A percentile compares a stretch with the other conserved stretches of the same genome.
Conservation (phyloP, 495 filamentous ascomycete species). For the Immersiella caudata region DNA sequence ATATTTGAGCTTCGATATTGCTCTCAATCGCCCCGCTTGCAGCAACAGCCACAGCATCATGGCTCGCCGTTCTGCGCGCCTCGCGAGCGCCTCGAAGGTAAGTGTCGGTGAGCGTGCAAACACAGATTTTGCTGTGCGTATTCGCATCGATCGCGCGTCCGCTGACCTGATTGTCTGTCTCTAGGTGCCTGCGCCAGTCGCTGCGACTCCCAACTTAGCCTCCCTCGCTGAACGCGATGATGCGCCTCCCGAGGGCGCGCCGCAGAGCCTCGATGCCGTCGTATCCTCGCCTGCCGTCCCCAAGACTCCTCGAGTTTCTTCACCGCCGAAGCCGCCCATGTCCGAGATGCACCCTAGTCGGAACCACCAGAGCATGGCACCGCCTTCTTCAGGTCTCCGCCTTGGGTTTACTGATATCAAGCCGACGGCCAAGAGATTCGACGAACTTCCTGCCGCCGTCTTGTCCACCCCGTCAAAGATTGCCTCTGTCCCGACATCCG, state of each 20-base stretch:
- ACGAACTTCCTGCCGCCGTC: constrained; percentile 24
- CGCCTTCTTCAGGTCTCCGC: constrained; percentile 66
- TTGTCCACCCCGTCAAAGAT: constrained; percentile 57
- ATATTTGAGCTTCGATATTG: neutral
- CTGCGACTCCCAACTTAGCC: constrained; percentile 38
- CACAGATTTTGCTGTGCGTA: neutral
- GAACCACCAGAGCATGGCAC: constrained; percentile 68
- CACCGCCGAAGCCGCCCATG: constrained; percentile 57
- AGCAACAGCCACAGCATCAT: constrained; percentile 33
- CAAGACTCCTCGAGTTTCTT: constrained; percentile 45
- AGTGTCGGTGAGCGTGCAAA: constrained; percentile 27
- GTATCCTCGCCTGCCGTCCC: constrained; percentile 51
- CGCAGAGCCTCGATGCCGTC: constrained; percentile 36
- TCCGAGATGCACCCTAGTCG: constrained; percentile 82
- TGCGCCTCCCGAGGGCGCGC: constrained; percentile 20
- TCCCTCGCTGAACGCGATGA: constrained; percentile 52
- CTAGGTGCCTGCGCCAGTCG: constrained; percentile 26
- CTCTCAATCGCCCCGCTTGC: neutral
- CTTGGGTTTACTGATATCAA: constrained; percentile 69
- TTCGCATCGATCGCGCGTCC: neutral
- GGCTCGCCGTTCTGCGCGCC: constrained; percentile 53
- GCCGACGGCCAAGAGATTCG: constrained; percentile 39
- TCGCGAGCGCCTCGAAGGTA: constrained; percentile 48
- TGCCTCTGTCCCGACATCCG: constrained; percentile 51
- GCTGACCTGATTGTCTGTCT: neutral